Evolutionary conservation across 495 filamentous ascomycete species (phyloP).

Genomic region (Niebla homalea): DNA sequence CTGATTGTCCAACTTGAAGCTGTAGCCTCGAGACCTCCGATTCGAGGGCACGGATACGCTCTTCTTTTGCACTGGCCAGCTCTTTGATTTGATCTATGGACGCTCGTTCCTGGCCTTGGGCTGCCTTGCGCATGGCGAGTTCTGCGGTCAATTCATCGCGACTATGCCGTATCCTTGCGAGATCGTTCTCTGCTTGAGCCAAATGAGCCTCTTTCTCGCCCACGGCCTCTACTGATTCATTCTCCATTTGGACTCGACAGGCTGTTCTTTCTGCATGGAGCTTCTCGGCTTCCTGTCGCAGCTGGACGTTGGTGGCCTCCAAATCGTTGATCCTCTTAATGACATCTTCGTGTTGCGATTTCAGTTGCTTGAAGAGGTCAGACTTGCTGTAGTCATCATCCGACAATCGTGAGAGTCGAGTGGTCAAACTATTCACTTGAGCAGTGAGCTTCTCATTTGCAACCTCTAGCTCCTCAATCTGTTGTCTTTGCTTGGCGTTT

Average conservation of each 20-base stretch:
- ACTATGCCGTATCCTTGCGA: conserved; percentile 67
- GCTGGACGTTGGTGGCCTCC: conserved; percentile 73
- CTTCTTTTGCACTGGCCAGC: conserved; percentile 58
- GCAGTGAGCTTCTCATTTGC: conserved; percentile 71
- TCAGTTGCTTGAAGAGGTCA: conserved; percentile 83
- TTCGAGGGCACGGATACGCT: conserved; percentile 66
- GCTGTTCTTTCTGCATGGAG: conserved; percentile 70
- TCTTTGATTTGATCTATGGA: conserved; percentile 61
- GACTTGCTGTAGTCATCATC: conserved; percentile 91
- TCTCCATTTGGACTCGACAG: conserved; percentile 65
- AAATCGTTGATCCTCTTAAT: conserved; percentile 83
- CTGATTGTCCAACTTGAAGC: conserved; percentile 27
- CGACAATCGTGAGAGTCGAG: conserved; percentile 45
- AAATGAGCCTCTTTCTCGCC: conserved; percentile 70
- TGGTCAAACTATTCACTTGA: conserved; percentile 58
- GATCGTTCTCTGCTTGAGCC: conserved; percentile 65
- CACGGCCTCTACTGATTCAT: conserved; percentile 54
- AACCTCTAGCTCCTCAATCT: conserved; percentile 59
- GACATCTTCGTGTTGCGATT: conserved; percentile 80
- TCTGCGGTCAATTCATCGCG: conserved; percentile 79
- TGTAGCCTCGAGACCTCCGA: conserved; percentile 63
- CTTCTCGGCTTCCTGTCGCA: conserved; percentile 75
- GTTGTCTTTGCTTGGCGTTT: conserved; percentile 71
- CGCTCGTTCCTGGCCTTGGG: conserved; percentile 59
- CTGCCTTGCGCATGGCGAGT: conserved; percentile 60